Base-by-base conservation (phyloP, 177 flowering plant species). In the Vitis hybrid region DNA sequence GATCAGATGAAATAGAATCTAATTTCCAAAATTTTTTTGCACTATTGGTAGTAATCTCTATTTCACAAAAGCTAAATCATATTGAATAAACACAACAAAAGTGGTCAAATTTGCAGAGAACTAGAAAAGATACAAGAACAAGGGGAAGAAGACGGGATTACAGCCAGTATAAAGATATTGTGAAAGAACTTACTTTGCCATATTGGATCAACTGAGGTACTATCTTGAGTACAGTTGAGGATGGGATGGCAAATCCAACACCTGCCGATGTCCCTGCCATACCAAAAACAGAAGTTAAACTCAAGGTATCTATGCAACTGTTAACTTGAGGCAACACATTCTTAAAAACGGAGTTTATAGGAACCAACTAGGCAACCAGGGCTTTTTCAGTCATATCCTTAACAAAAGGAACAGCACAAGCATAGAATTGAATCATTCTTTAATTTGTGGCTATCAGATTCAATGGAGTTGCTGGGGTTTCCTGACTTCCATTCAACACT, bases 171-270 rank as follows among this genome's bases (percentile, higher is more conserved):
- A 64, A 19, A 13, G 2, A 67, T 63, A 39, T 52, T n/a, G 16
- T 13, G 51, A 69, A 10, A 39, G 12, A 62, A 72, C 78, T 79
- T 83, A 89, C 98, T 79, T 87, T 90, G 67, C 97, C 94, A 79
- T 79, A 87, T 67, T 88, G 91, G 74, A 94, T 94, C 76, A 94
- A 69, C 78, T 92, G 97, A 63, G 98, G 97, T 51, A 91, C 88
- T 76, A 94, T 87, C 80, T 80, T 89, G 63, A 80, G 77, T 33
- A 93, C 89, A 45, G 94, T 93, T 48, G 95, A 83, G 55, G 97
- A 92, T 26, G 98, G 95, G 65, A 94, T 94, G 19, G 97, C 97
- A 84, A 94, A 94, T 10, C 98, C 98, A 56, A 94, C 98, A 69
- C 98, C 97, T 7, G 97, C 93, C 10, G 98, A 94, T 62, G 97